Evolutionary conservation across 2,329 filamentous ascomycete genomes (phyloP).

Genomic region (Lasiodiplodia theobromae): DNA sequence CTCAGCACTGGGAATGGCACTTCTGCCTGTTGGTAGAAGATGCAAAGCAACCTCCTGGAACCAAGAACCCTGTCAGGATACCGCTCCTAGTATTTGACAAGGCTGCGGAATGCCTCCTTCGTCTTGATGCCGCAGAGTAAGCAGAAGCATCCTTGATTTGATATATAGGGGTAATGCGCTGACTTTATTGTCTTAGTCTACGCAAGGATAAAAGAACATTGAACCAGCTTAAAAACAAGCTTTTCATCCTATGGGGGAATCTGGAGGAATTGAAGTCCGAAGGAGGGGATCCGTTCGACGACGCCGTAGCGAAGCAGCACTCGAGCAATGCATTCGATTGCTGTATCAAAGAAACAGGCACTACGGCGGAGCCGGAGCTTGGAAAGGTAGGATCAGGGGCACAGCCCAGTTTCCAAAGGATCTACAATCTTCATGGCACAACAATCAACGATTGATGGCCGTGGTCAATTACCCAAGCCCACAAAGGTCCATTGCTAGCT

Average conservation of each 20-base stretch:
- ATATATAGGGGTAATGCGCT: conserved; percentile 2
- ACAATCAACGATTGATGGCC: conserved; percentile 1
- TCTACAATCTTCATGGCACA: conserved; percentile 17
- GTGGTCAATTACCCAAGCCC: background rate
- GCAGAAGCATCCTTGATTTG: conserved; percentile 36
- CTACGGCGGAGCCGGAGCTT: conserved; percentile 26
- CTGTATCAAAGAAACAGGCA: conserved; percentile 52
- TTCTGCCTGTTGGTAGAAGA: conserved; percentile 84
- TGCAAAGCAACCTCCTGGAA: conserved; percentile 48
- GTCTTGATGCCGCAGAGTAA: conserved; percentile 63
- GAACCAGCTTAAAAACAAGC: conserved; percentile 66
- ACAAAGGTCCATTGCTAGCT: background rate
- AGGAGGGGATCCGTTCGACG: conserved; percentile 37
- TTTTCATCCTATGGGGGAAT: conserved; percentile 86
- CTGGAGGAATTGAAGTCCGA: conserved; percentile 72
- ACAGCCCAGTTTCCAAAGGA: conserved; percentile 2
- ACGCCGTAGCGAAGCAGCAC: conserved; percentile 36
- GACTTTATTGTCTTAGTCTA: conserved; percentile 55
- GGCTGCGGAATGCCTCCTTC: conserved; percentile 64
- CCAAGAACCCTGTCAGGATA: conserved; percentile 55
- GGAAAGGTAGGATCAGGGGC: background rate
- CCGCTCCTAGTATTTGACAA: conserved; percentile 73
- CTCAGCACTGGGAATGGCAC: conserved; percentile 75
- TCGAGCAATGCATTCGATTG: conserved; percentile 56
- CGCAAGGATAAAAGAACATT: conserved; percentile 60